phyloP scores from a whole-genome alignment of 768 basidiomycete species.

The Mrakia gelida region DNA sequence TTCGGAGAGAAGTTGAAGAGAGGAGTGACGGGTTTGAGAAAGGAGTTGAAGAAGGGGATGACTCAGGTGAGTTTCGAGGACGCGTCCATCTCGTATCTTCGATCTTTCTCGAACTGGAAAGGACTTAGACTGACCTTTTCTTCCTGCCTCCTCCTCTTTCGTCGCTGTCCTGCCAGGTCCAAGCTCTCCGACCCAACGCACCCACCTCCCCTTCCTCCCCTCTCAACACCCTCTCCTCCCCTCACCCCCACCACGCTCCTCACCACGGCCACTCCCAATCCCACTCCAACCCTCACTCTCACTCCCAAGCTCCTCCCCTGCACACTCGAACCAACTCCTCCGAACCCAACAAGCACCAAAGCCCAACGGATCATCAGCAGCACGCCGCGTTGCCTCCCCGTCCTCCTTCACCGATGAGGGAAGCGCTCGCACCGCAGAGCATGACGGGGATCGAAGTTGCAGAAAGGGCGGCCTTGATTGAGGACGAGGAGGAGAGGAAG shows the following conservation, averaged over 20 bases:
- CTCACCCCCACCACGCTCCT: neutral
- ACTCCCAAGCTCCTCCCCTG: neutral
- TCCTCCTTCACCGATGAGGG: neutral
- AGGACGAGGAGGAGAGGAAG: conserved; percentile 31
- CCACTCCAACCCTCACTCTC: neutral
- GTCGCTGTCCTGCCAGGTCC: neutral
- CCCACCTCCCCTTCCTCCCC: neutral
- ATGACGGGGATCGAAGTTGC: conserved; percentile 1
- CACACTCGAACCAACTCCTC: neutral
- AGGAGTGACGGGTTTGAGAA: conserved; percentile 12
- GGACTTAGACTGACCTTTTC: neutral
- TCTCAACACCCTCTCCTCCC: conserved; percentile 2
- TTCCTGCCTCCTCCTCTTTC: neutral
- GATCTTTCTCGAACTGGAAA: too few species aligned
- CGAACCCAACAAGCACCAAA: neutral
- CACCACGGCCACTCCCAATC: neutral
- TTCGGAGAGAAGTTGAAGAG: conserved; percentile 26
- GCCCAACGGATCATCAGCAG: neutral
- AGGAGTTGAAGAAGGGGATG: conserved; percentile 12
- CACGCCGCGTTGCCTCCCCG: neutral
- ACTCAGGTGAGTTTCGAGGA: conserved; percentile 5
- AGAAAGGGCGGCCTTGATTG: neutral
- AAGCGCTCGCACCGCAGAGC: neutral
- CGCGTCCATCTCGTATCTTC: too few species aligned
- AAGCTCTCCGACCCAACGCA: neutral